These are phyloP conservation scores for Stachybotrys chartarum DNA, from an alignment of 2,329 filamentous ascomycete genomes.

Conservation along the genomic window DNA sequence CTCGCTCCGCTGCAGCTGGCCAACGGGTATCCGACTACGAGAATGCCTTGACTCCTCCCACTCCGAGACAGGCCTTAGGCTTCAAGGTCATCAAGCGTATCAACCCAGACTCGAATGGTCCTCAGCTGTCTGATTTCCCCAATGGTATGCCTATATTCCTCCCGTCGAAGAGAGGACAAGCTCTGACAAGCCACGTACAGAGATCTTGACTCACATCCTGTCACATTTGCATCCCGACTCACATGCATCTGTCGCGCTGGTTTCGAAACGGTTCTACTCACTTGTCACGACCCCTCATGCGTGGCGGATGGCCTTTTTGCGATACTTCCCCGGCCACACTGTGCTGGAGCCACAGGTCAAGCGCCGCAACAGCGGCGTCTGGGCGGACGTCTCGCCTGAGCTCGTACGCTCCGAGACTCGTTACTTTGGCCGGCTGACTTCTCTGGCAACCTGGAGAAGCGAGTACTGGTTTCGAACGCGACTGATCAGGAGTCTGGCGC, in stretches of 20 bases:
- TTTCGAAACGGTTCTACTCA: slow-evolving; percentile 80
- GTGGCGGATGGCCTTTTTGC: slow-evolving; percentile 87
- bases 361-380: slow-evolving; percentile 25
- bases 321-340: slow-evolving; percentile 75
- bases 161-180: neutral
- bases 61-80: slow-evolving; percentile 39
- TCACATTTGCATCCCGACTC: slow-evolving; percentile 85
- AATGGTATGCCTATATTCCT: slow-evolving; percentile 51
- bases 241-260: slow-evolving; percentile 72
- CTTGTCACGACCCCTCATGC: slow-evolving; percentile 87
- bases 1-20: slow-evolving; percentile 30
- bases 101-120: slow-evolving; percentile 28
- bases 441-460: slow-evolving; percentile 86
- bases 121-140: slow-evolving; percentile 56
- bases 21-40: slow-evolving; percentile 55
- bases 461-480: slow-evolving; percentile 88
- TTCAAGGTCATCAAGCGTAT: slow-evolving; percentile 50
- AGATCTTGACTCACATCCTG: slow-evolving; percentile 84
- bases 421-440: slow-evolving; percentile 74
- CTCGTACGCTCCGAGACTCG: slow-evolving; percentile 64
- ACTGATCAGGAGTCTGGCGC: slow-evolving; percentile 70
- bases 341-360: slow-evolving; percentile 20
- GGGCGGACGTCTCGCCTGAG: slow-evolving; percentile 42
- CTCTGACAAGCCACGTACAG: slow-evolving; percentile 36
- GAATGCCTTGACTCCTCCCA: slow-evolving; percentile 43